Conservation (phyloP, 345 rosid genomes). For the Kandelia obovata region DNA sequence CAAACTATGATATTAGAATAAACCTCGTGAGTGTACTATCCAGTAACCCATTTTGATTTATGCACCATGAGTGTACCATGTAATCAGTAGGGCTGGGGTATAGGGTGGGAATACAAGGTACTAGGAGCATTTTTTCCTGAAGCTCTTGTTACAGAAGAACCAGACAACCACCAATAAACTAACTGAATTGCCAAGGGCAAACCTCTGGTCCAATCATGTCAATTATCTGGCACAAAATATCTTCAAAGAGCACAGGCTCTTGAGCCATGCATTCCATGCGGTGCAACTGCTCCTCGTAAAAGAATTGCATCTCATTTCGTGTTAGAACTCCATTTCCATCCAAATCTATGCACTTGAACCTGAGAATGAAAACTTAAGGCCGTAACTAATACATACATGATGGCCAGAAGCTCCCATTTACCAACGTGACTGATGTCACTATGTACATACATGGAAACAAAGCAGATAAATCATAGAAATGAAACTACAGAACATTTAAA, state of each 20-base stretch:
- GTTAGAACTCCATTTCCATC: slow-evolving; percentile 88
- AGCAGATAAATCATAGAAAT: too few relatives aligned
- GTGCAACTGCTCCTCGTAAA: slow-evolving; percentile 92
- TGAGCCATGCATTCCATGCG: slow-evolving; percentile 99
- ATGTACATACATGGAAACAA: too few relatives aligned
- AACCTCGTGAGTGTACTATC: background rate
- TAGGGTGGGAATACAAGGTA: background rate
- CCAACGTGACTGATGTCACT: too few relatives aligned
- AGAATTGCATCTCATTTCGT: slow-evolving; percentile 80
- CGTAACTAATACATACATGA: slow-evolving; percentile 4
- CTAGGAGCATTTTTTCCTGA: background rate
- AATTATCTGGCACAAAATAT: slow-evolving; percentile 86
- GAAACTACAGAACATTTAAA: too few relatives aligned
- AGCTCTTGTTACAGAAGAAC: background rate
- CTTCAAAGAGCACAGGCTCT: slow-evolving; percentile 90
- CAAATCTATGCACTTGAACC: slow-evolving; percentile 97
- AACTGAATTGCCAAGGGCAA: slow-evolving; percentile 15
- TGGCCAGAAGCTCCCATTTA: too few relatives aligned
- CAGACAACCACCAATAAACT: background rate
- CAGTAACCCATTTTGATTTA: background rate
- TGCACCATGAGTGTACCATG: too few relatives aligned
- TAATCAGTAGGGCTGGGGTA: too few relatives aligned
- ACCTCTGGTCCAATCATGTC: slow-evolving; percentile 97
- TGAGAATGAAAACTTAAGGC: slow-evolving; percentile 25
- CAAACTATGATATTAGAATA: background rate